These are phyloP conservation scores for Ricinus communis DNA, from an alignment of 345 rosid species.

Conservation along the genomic window DNA sequence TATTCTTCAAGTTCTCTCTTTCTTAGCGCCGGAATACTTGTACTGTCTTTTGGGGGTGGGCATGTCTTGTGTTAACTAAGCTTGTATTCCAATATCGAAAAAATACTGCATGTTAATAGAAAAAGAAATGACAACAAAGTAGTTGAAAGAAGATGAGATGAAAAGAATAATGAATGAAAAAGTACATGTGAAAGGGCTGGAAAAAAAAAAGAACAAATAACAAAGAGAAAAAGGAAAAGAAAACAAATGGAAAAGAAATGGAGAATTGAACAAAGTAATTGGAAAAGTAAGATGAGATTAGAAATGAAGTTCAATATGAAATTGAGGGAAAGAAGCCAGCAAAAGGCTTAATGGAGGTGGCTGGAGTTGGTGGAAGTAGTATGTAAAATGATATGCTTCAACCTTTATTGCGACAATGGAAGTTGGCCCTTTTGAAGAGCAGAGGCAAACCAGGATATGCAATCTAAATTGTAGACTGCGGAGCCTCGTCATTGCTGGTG, in stretches of 20 bases:
- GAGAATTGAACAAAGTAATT: background rate
- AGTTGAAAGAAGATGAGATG: conserved; percentile 11
- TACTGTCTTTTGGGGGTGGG: conserved; percentile 43
- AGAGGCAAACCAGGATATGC: conserved; percentile 31
- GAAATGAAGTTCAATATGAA: background rate
- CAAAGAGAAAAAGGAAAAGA: conserved; percentile 8
- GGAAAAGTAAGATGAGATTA: background rate
- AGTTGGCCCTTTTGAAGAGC: conserved; percentile 30
- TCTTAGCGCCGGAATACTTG: conserved; percentile 47
- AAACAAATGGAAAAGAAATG: conserved; percentile 16
- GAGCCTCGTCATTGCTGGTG: conserved; percentile 44
- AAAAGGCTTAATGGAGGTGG: conserved; percentile 15
- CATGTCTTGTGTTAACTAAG: conserved; percentile 30
- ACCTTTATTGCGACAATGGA: conserved; percentile 25
- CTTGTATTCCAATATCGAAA: conserved; percentile 28
- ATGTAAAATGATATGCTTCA: conserved; percentile 31
- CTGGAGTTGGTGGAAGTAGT: conserved; percentile 20
- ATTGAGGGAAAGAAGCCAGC: conserved; percentile 1
- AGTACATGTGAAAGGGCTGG: conserved; percentile 11
- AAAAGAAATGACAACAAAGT: background rate
- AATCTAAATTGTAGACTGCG: conserved; percentile 40
- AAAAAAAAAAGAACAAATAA: conserved; percentile 16
- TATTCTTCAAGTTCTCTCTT: conserved; percentile 55
- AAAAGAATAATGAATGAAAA: conserved; percentile 20
- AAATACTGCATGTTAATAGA: conserved; percentile 10